Percentiles rank a stretch among this genome's conserved stretches.
phyloP scores from a whole-genome alignment of 139 green algal genomes.

The Chlorella sorokiniana region DNA sequence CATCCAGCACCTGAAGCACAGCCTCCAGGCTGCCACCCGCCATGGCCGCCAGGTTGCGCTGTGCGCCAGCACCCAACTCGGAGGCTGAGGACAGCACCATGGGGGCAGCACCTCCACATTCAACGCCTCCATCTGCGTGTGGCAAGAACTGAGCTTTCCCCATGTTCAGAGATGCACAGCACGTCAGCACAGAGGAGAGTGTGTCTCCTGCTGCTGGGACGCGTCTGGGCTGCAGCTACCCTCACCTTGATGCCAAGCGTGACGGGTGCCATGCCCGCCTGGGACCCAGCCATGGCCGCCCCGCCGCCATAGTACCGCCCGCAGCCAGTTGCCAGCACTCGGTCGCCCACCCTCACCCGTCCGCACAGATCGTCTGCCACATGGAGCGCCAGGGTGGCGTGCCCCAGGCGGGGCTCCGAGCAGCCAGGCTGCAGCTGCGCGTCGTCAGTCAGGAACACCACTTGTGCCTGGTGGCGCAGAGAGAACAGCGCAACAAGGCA shows the following conservation, averaged over 20 bases:
- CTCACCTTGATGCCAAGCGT: constrained; percentile 8
- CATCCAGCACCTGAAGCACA: constrained; percentile 3
- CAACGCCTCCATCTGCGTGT: constrained; percentile 20
- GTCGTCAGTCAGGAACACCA: constrained; percentile 13
- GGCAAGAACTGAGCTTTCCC: too few species aligned
- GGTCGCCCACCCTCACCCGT: neutral
- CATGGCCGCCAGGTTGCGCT: neutral
- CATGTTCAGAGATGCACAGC: too few species aligned
- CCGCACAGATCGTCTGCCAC: constrained; percentile 26
- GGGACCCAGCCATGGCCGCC: neutral
- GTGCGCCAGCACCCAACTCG: constrained; percentile 4
- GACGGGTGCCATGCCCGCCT: neutral
- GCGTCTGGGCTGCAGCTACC: neutral
- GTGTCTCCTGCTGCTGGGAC: too few species aligned
- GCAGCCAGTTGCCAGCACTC: constrained; percentile 8
- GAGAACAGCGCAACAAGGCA: too few species aligned
- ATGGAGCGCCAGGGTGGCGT: neutral
- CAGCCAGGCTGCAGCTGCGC: neutral
- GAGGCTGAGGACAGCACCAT: neutral
- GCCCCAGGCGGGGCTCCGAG: neutral
- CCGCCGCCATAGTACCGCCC: neutral
- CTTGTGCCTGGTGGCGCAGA: neutral
- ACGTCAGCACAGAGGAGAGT: too few species aligned
- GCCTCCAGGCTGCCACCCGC: neutral
- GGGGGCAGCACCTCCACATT: constrained; percentile 18